phyloP scores from a whole-genome alignment of 2,329 filamentous ascomycete genomes.

The Penicillium corylophilum region DNA sequence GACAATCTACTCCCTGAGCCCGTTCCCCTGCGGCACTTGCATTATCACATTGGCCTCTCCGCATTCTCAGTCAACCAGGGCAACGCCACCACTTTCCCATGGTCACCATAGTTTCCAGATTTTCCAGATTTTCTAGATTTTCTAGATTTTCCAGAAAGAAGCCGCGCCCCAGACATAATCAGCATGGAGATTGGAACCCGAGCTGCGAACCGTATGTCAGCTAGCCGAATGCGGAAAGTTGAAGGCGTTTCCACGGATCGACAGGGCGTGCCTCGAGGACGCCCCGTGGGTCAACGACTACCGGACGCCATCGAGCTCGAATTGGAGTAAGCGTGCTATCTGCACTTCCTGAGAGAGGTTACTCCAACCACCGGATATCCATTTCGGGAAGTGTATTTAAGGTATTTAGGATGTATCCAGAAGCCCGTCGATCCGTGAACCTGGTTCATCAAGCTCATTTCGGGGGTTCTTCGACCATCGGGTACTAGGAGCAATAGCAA shows the following conservation, averaged over 20 bases:
- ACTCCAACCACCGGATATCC: neutral
- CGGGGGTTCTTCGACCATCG: neutral
- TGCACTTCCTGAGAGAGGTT: neutral
- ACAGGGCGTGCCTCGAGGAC: slow-evolving; percentile 9
- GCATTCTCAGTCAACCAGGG: slow-evolving; percentile 8
- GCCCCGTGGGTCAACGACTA: slow-evolving; percentile 17
- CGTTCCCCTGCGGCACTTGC: neutral
- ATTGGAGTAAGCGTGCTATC: neutral
- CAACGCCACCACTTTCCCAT: slow-evolving; percentile 7
- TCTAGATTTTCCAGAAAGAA: slow-evolving; percentile 12
- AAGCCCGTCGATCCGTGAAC: neutral
- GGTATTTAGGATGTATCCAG: neutral
- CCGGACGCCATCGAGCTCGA: neutral
- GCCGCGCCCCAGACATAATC: neutral
- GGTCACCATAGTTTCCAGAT: neutral
- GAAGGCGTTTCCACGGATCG: slow-evolving; percentile 15
- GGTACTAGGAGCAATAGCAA: neutral
- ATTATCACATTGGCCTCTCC: slow-evolving; percentile 14
- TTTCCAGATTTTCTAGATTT: too few relatives aligned
- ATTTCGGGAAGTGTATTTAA: neutral
- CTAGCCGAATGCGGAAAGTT: slow-evolving; percentile 8
- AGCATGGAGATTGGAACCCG: neutral
- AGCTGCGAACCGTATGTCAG: neutral
- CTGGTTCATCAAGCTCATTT: neutral
- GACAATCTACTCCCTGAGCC: neutral